Base-by-base conservation (phyloP, 1,284 basidiomycete species). In the Fomitopsis betulina region DNA sequence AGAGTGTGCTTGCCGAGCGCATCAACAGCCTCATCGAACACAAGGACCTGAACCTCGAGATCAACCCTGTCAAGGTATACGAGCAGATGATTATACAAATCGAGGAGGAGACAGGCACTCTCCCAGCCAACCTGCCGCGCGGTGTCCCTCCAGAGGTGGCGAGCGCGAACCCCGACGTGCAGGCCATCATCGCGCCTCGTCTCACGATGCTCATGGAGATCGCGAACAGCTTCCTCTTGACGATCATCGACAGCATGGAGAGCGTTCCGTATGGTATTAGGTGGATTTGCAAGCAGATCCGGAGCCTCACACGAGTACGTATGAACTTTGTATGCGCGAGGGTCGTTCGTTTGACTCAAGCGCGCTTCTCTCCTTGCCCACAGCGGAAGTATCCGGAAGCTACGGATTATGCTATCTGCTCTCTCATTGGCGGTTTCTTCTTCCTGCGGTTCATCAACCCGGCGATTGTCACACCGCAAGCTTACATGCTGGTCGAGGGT, bases 231-330 rank as follows among this genome's bases (percentile, higher is more conserved):
- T 98, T 99, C 77, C 79, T 99, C 58, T 79, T 93, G 47, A 98
- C 96, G 17, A 98, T 99, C 69, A 98, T 99, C 69, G 95, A 98
- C 65, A 96, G 93, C 62, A 87, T 98, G 84, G 96, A 99, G 68
- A 93, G 88, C 66, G 96, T 98, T 13, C 97, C 97, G 19, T 99
- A 99, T 69, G 97, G 97, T 68, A 99, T 99, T 64, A 85, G 97
- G 64, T 99, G 97, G 97, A 99, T 99, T 69, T 99, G 97, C 79
- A 99, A 99, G 77, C 97, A 99, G 76, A 99, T 99, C 72, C 83
- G 95, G 63, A 96, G 93, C 76, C 76, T 99, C 70, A 98, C 97
- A 53, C 84, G 92, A 77, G 94, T 96, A 67, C 65, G 86, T 75
- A 51, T 43, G 40, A 9, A 6, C n/a, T 37, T 12, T 47, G 9